Evolutionary conservation across 305 asterid species (phyloP).

Genomic region (Vinca major): DNA sequence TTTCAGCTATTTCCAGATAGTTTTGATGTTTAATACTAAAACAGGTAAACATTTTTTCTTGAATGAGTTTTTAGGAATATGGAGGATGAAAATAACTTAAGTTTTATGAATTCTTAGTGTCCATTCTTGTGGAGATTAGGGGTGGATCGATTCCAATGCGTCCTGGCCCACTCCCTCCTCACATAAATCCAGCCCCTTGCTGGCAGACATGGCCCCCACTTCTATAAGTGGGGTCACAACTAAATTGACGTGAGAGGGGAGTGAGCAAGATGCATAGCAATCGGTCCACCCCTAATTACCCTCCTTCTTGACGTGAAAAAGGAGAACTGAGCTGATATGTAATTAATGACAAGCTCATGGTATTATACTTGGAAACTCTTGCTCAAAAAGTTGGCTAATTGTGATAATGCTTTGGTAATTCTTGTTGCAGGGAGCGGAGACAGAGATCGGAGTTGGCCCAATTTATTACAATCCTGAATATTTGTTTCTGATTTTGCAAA

Average conservation of each 20-base stretch:
- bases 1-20: neutral
- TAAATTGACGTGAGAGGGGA: too few species aligned
- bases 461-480: neutral
- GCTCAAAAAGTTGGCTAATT: neutral
- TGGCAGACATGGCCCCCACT: too few species aligned
- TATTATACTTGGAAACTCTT: neutral
- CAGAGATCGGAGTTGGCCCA: neutral
- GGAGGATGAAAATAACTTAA: neutral
- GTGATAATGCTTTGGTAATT: neutral
- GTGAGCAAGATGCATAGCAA: too few species aligned
- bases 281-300: too few species aligned
- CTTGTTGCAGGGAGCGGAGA: neutral
- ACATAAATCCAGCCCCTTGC: too few species aligned
- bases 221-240: too few species aligned
- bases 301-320: neutral
- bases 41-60: neutral
- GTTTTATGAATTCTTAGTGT: neutral
- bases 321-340: neutral
- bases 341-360: neutral
- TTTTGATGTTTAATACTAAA: too few species aligned
- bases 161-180: too few species aligned
- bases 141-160: too few species aligned
- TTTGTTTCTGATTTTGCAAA: neutral
- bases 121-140: neutral
- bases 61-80: neutral